Evolutionary conservation across 1,284 basidiomycete genomes (phyloP), one percentile per base, ranked within the genome.

Genomic region (Porogramme epimiltina): DNA sequence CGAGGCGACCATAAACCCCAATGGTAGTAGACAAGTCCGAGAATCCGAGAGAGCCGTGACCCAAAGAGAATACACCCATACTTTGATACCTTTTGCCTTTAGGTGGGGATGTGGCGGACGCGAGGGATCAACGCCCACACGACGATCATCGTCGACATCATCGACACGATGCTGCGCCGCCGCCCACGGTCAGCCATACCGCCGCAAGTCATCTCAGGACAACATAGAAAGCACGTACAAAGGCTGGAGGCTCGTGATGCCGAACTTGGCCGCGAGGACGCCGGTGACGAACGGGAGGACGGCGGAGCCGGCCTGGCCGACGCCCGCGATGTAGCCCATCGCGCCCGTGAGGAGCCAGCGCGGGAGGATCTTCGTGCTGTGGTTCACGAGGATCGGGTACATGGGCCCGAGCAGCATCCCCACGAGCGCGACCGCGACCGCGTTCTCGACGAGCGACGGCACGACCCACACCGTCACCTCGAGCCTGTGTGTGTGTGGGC

Each of bases 251-350:
- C 74, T 78, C 47, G 70, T 67, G 49, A 86, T 84, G 0, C 84
- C 83, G 52, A 77, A 78, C 58, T 73, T 80, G 9, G 70, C 69
- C 4, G 82, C 76, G 36, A 85, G 69, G 0, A 78, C 73, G 10
- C 84, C 83, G 0, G 83, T 84, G 48, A 84, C 67, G 62, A 89
- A 87, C 0, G 87, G 86, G 41, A 90, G 66, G 4, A 85, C 66
- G 0, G 87, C 86, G 42, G 79, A 81, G 10, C 87, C 87, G 2
- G 84, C 79, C 60, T 84, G 82, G 0, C 87, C 87, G 42, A 88
- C 71, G 15, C 80, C 81, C 2, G 80, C 76, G 33, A 85, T 83
- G 80, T 83, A 85, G 1, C 87, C 86, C 28, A 89, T 82, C n/a
- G 80, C 77, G 1, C 75, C 84, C 0, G 80, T 81, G 45, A 87